Evolutionary conservation across 177 flowering plant species (phyloP).

Genomic region (Telopea speciosissima): DNA sequence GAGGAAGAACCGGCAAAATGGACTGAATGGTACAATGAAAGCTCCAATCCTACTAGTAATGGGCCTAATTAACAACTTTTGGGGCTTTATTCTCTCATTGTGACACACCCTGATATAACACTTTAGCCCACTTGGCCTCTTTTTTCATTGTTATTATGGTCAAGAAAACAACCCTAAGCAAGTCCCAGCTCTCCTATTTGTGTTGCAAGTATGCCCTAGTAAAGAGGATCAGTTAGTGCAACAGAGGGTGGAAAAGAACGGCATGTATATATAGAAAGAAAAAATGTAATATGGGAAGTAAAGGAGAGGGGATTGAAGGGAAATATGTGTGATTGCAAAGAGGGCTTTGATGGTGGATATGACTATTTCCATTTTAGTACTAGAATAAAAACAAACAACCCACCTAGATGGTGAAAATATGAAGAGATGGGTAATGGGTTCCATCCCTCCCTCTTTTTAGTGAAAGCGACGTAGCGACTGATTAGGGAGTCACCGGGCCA

Average conservation of each 20-base stretch:
- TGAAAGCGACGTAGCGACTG: constrained; percentile 30
- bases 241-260: constrained; percentile 19
- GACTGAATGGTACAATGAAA: constrained; percentile 15
- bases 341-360: constrained; percentile 13
- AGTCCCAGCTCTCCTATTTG: constrained; percentile 14
- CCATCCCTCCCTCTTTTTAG: constrained; percentile 14
- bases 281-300: no score
- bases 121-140: constrained; percentile 2
- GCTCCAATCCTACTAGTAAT: constrained; percentile 19
- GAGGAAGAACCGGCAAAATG: not conserved
- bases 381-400: constrained; percentile 12
- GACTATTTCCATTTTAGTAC: constrained; percentile 32
- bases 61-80: constrained; percentile 15
- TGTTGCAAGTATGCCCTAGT: constrained; percentile 26
- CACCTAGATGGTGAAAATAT: constrained; percentile 1
- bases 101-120: constrained; percentile 21
- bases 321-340: not conserved
- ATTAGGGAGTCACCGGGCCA: constrained; percentile 24
- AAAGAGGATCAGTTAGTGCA: constrained; percentile 15
- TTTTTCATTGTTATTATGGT: constrained; percentile 33
- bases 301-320: no score
- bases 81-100: constrained; percentile 22
- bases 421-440: constrained; percentile 5
- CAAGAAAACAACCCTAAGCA: constrained; percentile 29
- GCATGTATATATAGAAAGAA: constrained; percentile 50